These are phyloP conservation scores for Aurantiochytrium sp. DNA, from an alignment of 108 stramenopile species.

Conservation along the genomic window DNA sequence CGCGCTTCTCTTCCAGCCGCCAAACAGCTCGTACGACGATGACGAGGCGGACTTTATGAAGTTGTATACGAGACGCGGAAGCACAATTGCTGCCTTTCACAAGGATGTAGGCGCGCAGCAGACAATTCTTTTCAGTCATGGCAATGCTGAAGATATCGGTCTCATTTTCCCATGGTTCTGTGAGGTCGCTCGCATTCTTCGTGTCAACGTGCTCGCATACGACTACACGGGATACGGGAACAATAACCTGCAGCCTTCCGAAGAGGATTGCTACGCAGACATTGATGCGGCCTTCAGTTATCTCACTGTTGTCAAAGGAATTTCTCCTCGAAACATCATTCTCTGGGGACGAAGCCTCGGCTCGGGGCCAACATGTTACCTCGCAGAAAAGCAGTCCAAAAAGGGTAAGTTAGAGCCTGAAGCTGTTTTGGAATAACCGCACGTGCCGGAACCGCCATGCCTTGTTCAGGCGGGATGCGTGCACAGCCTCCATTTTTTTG, in stretches of 20 bases:
- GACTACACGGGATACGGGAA: constrained; percentile 93
- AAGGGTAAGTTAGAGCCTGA: background rate
- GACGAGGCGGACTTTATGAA: constrained; percentile 62
- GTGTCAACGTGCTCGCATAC: constrained; percentile 91
- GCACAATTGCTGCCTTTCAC: constrained; percentile 75
- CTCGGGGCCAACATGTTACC: constrained; percentile 83
- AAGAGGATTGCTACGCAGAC: constrained; percentile 66
- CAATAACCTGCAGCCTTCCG: background rate
- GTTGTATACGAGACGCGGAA: constrained; percentile 60
- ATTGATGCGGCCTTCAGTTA: constrained; percentile 85
- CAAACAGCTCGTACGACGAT: background rate
- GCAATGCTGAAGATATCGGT: constrained; percentile 83
- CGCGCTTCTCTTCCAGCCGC: constrained; percentile 14
- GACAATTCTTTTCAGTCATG: constrained; percentile 81
- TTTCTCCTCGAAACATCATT: constrained; percentile 77
- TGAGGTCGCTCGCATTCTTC: constrained; percentile 67
- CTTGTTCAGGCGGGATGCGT: too few relatives aligned
- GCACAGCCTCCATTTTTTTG: too few relatives aligned
- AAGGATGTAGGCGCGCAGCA: constrained; percentile 70
- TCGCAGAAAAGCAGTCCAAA: constrained; percentile 72
- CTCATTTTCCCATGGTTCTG: constrained; percentile 90
- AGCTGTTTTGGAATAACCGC: too few relatives aligned
- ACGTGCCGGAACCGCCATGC: too few relatives aligned
- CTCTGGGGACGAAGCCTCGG: constrained; percentile 74
- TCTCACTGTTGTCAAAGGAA: constrained; percentile 56